Evolutionary conservation across 208 protist genomes (phyloP), one percentile per base, ranked within the genome.

Genomic region (Acanthamoeba culbertsoni): DNA sequence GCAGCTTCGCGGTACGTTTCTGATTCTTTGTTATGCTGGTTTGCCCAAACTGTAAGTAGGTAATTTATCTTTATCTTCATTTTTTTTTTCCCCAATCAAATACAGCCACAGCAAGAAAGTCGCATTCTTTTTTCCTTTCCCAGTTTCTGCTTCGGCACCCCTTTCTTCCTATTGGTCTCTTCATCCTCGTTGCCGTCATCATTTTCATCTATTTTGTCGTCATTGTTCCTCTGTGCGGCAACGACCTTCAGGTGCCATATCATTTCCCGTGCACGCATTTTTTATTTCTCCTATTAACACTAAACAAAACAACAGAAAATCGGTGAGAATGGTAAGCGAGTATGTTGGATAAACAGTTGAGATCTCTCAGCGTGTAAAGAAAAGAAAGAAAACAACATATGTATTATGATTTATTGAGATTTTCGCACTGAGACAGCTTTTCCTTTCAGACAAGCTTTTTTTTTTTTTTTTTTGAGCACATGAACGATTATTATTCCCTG

Each of bases 171-270:
- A 86, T 86, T 43, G 75, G 75, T 26, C 28, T 86, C 3, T 86
- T 86, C 45, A 57, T 86, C n/a, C 55, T 86, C 40, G 28, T n/a
- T 33, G 75, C 75, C 7, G 45, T 86, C 43, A 43, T 57, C 75
- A 33, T 86, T n/a, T 86, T 86, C 75, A 57, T 86, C 46, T 86
- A 86, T 26, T 86, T 86, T 31, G 75, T 86, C 45, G 45, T 86
- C 46, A 5, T 86, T 4, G 75, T 86, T 7, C 75, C 75, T 8
- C 40, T 86, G 3, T 86, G 75, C n/a, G 75, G 75, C 37, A 48
- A 86, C n/a, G 40, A 86, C 75, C 46, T 86, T n/a, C 45, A 86
- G 45, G 75, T 86, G 28, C 63, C 12, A n/a, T 26, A 14, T n/a
- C 55, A 4, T n/a, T 14, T 75, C 23, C 23, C 63, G 37, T 23